These are phyloP conservation scores for Kitagawia praeruptora DNA, from an alignment of 129 eudicot species.

Conservation along the genomic window DNA sequence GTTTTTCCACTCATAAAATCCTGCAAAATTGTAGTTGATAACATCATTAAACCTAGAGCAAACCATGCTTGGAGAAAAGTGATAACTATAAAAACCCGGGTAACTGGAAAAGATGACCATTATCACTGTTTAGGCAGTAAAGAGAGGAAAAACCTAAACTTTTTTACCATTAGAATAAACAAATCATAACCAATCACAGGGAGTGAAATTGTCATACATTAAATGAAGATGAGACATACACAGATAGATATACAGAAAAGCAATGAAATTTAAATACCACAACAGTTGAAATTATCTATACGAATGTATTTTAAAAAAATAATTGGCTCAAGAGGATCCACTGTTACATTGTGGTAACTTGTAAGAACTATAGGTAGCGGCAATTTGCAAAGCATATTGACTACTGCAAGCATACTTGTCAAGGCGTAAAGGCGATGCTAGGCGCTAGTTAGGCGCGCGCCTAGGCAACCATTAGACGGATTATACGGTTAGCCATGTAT, in stretches of 20 bases:
- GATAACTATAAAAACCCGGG: not conserved
- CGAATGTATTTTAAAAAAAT: not conserved
- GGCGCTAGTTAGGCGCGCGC: too few species aligned
- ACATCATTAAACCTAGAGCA: not conserved
- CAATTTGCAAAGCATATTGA: not conserved
- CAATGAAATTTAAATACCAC: not conserved
- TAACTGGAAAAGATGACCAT: not conserved
- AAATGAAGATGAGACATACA: not conserved
- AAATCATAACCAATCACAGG: not conserved
- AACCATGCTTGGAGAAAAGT: not conserved
- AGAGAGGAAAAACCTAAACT: not conserved
- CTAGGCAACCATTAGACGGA: too few species aligned
- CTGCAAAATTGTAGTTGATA: slow-evolving; percentile 37
- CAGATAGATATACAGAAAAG: not conserved
- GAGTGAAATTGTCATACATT: not conserved
- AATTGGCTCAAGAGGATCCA: not conserved
- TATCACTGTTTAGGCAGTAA: not conserved
- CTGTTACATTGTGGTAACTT: not conserved
- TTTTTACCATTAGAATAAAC: not conserved
- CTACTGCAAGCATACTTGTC: not conserved
- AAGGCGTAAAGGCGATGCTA: too few species aligned
- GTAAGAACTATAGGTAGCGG: not conserved
- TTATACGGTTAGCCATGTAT: too few species aligned
- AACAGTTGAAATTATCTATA: not conserved
- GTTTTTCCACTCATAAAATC: slow-evolving; percentile 98